A percentile compares a stretch with the other conserved stretches of the same genome.
phyloP scores from a whole-genome alignment of 306 rosid genomes.

The Vicia sativa region DNA sequence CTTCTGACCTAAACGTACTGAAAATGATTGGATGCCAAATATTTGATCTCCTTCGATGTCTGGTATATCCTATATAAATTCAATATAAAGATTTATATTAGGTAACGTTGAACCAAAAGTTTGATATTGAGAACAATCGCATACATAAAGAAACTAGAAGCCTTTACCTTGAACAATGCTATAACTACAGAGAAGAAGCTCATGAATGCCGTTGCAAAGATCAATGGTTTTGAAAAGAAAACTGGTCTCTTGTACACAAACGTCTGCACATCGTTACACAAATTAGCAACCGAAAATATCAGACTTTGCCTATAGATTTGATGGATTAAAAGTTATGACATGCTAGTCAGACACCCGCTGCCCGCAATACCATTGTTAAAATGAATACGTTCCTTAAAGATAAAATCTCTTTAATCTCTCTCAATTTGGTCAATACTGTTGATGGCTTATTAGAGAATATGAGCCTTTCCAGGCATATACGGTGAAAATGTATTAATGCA shows the following conservation, averaged over 20 bases:
- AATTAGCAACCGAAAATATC: conserved; percentile 40
- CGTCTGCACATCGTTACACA: conserved; percentile 53
- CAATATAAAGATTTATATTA: conserved; percentile 18
- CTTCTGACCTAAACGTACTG: conserved; percentile 87
- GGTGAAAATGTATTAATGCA: conserved; percentile 16
- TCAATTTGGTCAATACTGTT: conserved; percentile 2
- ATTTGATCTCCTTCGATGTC: conserved; percentile 93
- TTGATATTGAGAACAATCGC: conserved; percentile 20
- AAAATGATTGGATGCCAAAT: conserved; percentile 80
- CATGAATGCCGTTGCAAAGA: conserved; percentile 95
- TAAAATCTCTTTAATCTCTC: neutral
- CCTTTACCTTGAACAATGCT: conserved; percentile 87
- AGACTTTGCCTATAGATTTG: conserved; percentile 31
- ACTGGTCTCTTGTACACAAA: conserved; percentile 85
- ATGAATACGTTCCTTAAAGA: conserved; percentile 5
- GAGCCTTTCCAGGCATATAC: conserved; percentile 2
- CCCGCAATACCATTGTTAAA: conserved; percentile 13
- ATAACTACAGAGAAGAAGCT: conserved; percentile 97
- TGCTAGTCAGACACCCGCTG: conserved; percentile 13
- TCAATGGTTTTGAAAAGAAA: conserved; percentile 71
- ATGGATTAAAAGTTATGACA: conserved; percentile 13
- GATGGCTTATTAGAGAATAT: conserved; percentile 30
- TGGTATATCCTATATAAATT: conserved; percentile 77
- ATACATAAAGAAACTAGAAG: conserved; percentile 24
- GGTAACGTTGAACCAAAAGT: conserved; percentile 23